Evolutionary conservation across 2,329 filamentous ascomycete species (phyloP).

Genomic region (Hymenoscyphus infarciens): DNA sequence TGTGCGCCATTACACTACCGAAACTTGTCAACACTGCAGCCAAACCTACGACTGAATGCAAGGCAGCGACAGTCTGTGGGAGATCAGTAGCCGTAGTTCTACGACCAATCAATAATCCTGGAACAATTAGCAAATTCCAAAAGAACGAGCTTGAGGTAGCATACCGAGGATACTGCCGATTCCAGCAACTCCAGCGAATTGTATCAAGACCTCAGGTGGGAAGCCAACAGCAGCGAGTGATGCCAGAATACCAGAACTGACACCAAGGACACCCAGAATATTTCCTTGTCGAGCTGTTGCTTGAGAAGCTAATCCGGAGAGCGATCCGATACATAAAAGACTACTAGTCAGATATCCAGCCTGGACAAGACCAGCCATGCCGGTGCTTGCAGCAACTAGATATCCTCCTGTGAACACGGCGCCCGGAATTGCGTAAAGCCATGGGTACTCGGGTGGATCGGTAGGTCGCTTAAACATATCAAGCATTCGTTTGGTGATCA

Average conservation of each 20-base stretch:
- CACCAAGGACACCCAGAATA: slow-evolving; percentile 80
- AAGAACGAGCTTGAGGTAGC: slow-evolving; percentile 6
- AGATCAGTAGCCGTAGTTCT: slow-evolving; percentile 85
- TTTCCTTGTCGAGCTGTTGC: slow-evolving; percentile 81
- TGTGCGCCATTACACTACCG: slow-evolving; percentile 75
- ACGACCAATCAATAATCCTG: slow-evolving; percentile 72
- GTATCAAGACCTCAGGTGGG: slow-evolving; percentile 70
- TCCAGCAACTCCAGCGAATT: slow-evolving; percentile 74
- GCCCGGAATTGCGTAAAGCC: slow-evolving; percentile 78
- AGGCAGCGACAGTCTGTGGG: slow-evolving; percentile 82
- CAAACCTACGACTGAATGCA: slow-evolving; percentile 87
- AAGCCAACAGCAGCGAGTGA: slow-evolving; percentile 81
- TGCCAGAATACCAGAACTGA: slow-evolving; percentile 76
- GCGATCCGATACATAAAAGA: slow-evolving; percentile 77
- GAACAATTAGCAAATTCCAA: neutral
- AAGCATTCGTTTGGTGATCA: slow-evolving; percentile 89
- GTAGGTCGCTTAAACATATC: slow-evolving; percentile 87
- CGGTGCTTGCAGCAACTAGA: slow-evolving; percentile 73
- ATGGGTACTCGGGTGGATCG: slow-evolving; percentile 83
- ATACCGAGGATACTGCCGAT: slow-evolving; percentile 62
- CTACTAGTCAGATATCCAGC: slow-evolving; percentile 85
- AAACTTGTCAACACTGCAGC: slow-evolving; percentile 86
- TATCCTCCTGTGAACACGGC: slow-evolving; percentile 77
- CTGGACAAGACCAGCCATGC: slow-evolving; percentile 79
- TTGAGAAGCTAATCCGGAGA: slow-evolving; percentile 79